phyloP scores from a whole-genome alignment of 2,329 filamentous ascomycete species.

The Gnomoniopsis sp. region DNA sequence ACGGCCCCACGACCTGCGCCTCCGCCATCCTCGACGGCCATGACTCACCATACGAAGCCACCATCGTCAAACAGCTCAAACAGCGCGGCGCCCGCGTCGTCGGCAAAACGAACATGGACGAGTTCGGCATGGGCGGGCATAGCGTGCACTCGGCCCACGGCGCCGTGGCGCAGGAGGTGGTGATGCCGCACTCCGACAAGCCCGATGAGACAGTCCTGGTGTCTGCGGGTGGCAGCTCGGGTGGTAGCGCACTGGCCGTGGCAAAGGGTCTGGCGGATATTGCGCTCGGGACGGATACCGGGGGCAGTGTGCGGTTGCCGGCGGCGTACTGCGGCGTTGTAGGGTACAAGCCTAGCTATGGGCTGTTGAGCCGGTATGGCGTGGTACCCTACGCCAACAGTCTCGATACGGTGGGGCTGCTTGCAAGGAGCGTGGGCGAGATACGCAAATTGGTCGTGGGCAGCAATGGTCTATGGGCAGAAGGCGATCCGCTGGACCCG shows the following conservation, averaged over 20 bases:
- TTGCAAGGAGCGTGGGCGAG: constrained; percentile 53
- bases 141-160: constrained; percentile 27
- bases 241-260: constrained; percentile 87
- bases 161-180: constrained; percentile 20
- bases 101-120: constrained; percentile 90
- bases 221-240: constrained; percentile 86
- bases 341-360: constrained; percentile 91
- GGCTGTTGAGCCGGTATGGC: constrained; percentile 78
- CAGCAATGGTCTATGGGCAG: constrained; percentile 36
- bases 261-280: constrained; percentile 53
- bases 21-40: constrained; percentile 72
- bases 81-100: constrained; percentile 59
- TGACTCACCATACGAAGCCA: constrained; percentile 76
- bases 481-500: constrained; percentile 68
- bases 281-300: constrained; percentile 89
- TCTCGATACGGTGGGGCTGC: constrained; percentile 80
- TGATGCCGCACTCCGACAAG: constrained; percentile 19
- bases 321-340: constrained; percentile 81
- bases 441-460: constrained; percentile 54
- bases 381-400: constrained; percentile 92
- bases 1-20: constrained; percentile 71
- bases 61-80: constrained; percentile 68
- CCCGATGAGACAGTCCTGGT: constrained; percentile 29
- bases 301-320: constrained; percentile 81
- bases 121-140: constrained; percentile 39